Evolutionary conservation across 106 monocot species (phyloP).

Genomic region (Ottelia alismoides): DNA sequence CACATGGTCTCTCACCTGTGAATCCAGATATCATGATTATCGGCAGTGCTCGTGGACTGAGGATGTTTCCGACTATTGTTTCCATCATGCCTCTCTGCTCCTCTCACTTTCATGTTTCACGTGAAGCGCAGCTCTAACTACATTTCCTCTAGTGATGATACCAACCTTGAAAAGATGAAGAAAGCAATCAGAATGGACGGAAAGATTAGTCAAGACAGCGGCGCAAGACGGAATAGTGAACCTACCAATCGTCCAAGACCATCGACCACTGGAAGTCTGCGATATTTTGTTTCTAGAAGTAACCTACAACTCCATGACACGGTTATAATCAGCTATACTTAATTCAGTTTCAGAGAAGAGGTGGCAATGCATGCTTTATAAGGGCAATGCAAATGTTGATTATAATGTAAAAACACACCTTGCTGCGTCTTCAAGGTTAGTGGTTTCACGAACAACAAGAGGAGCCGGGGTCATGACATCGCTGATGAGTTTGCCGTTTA

Average conservation of each 20-base stretch:
- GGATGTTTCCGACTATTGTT: too few relatives aligned
- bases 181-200: background rate
- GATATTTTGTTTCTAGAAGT: conserved; percentile 20
- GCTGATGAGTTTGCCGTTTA: conserved; percentile 17
- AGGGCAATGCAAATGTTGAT: background rate
- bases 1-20: too few relatives aligned
- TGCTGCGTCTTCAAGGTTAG: conserved; percentile 29
- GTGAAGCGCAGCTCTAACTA: conserved; percentile 54
- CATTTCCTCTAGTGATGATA: conserved; percentile 55
- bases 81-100: too few relatives aligned
- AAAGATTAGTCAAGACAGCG: background rate
- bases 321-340: background rate
- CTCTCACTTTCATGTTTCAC: conserved; percentile 36
- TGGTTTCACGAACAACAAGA: conserved; percentile 18
- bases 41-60: too few relatives aligned
- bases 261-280: conserved; percentile 20
- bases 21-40: too few relatives aligned
- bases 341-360: background rate
- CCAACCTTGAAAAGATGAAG: conserved; percentile 34
- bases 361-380: too few relatives aligned
- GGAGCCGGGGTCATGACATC: conserved; percentile 24
- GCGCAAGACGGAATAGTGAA: background rate
- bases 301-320: conserved; percentile 3
- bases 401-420: conserved; percentile 3
- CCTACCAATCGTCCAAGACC: conserved; percentile 16